These are phyloP conservation scores for Apiotrichum mycotoxinovorans DNA, from an alignment of 1,284 basidiomycete genomes.

Conservation along the genomic window DNA sequence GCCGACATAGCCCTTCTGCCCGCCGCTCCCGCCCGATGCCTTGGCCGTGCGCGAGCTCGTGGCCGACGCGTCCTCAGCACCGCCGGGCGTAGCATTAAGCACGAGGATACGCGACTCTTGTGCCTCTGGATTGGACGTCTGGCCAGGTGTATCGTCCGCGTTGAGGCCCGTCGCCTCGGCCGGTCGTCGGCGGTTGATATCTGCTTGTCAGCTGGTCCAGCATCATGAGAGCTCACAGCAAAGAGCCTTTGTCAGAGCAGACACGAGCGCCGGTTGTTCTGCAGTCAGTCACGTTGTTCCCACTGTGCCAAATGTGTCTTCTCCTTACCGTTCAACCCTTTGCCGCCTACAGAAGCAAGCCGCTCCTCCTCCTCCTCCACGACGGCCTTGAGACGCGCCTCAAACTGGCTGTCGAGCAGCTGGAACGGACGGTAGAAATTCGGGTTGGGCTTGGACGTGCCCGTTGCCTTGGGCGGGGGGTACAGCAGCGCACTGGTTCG, in stretches of 20 bases:
- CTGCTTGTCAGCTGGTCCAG: conserved; percentile 51
- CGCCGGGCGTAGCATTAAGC: conserved; percentile 76
- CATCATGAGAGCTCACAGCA: conserved; percentile 65
- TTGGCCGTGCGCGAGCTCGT: conserved; percentile 51
- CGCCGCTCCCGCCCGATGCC: conserved; percentile 20
- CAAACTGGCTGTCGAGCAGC: conserved; percentile 59
- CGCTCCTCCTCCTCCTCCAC: conserved; percentile 62
- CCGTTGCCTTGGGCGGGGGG: conserved; percentile 39
- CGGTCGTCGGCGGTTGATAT: conserved; percentile 73
- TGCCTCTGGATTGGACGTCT: conserved; percentile 22
- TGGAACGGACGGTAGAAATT: conserved; percentile 79
- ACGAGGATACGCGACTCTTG: conserved; percentile 81
- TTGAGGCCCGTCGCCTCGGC: conserved; percentile 41
- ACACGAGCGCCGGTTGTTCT: conserved; percentile 68
- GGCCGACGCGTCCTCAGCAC: conserved; percentile 14
- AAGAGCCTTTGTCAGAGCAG: conserved; percentile 80
- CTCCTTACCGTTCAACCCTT: conserved; percentile 51
- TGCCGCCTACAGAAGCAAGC: conserved; percentile 54
- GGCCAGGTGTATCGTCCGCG: conserved; percentile 8
- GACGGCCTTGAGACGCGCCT: conserved; percentile 62
- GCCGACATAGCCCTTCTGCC: conserved; percentile 61
- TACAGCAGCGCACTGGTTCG: conserved; percentile 38
- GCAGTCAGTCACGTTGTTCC: conserved; percentile 3
- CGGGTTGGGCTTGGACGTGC: conserved; percentile 53
- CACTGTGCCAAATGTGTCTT: no score